Evolutionary conservation across 2,329 filamentous ascomycete species (phyloP), one percentile per base, ranked within the genome.

Genomic region (Verticillium nonalfalfae): DNA sequence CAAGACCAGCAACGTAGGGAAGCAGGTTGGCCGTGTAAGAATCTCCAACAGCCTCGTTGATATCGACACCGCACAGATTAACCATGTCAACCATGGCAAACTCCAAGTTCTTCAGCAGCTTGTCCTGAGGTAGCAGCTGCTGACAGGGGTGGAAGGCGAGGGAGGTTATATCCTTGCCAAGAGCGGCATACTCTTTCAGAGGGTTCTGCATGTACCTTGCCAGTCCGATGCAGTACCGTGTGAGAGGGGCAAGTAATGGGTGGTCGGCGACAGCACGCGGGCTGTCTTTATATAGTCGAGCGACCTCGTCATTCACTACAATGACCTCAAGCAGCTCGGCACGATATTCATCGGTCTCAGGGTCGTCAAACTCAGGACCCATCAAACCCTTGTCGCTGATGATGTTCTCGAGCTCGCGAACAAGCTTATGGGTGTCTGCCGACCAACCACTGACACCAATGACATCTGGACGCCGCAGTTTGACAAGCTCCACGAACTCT

Each of bases 51-150:
- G 93, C 93, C 66, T 97, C 93, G 69, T 97, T 97, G 71, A 99
- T 90, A 69, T 98, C 91, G 40, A 99, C 91, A 71, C 95, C 95
- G 56, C 93, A 93, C 54, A 99, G 86, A 73, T 99, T 99, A 68
- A 99, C 95, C 84, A 97, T 97, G 72, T 99, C 95, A 11, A 99
- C 94, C 86, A 99, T 91, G 55, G 94, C 92, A n/a, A 91, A 96
- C 70, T 99, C 95, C 15, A 99, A 83, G 63, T 92, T 87, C 72
- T 91, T 93, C 64, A 89, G 79, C 45, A 99, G 82, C 77, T 96
- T 93, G 40, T 98, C 94, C 63, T 93, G 86, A 0, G 93, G 90
- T 14, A 99, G 82, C 35, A 97, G 84, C 64, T 93, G 90, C 73
- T 99, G 95, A 68, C 93, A 93, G 3, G 91, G 86, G 68, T 97